phyloP scores from a whole-genome alignment of 306 rosid species.

The Comarum palustre region DNA sequence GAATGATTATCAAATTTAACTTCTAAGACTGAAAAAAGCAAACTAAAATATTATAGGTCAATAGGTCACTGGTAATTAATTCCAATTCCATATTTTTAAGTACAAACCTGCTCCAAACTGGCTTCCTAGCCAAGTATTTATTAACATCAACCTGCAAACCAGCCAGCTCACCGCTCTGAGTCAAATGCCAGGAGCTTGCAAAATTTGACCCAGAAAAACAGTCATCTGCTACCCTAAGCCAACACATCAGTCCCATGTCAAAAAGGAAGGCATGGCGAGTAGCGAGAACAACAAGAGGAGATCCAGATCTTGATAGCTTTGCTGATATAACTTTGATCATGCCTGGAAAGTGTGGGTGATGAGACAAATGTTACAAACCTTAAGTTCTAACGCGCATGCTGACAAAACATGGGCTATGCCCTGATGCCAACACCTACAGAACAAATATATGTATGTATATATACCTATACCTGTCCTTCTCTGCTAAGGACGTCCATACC shows the following conservation, averaged over 20 bases:
- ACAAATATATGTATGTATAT: background rate
- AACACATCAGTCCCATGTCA: constrained; percentile 84
- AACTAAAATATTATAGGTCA: background rate
- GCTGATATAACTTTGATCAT: constrained; percentile 78
- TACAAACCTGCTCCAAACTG: constrained; percentile 96
- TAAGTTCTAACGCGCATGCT: background rate
- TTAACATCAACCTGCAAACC: constrained; percentile 91
- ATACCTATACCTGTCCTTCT: background rate
- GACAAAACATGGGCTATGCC: constrained; percentile 8
- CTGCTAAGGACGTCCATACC: too few relatives aligned
- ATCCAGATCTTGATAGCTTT: constrained; percentile 68
- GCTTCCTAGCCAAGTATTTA: constrained; percentile 93
- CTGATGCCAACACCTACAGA: background rate
- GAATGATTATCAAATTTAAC: constrained; percentile 23
- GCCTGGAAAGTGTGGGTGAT: constrained; percentile 39
- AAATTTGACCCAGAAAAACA: constrained; percentile 96
- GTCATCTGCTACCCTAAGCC: constrained; percentile 98
- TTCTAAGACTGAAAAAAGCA: background rate
- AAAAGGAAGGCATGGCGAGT: constrained; percentile 90
- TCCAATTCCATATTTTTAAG: background rate
- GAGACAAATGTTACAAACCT: background rate
- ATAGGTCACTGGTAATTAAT: background rate
- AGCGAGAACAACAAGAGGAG: constrained; percentile 78
- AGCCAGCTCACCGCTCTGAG: constrained; percentile 90
- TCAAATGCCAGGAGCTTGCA: constrained; percentile 89